phyloP scores from a whole-genome alignment of 257 asterid genomes.

The Capsicum baccatum region DNA sequence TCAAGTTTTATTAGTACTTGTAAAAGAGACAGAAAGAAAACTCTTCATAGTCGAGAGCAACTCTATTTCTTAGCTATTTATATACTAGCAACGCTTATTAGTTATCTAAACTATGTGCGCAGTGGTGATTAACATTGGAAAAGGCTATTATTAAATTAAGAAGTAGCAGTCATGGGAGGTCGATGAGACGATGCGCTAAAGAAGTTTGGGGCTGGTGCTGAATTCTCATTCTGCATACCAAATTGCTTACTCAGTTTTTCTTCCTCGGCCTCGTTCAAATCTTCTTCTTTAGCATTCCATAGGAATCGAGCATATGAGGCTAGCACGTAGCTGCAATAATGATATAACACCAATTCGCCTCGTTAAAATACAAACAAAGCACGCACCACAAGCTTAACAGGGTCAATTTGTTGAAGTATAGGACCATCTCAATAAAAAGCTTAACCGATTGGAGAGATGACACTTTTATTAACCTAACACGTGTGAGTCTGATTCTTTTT shows the following conservation, averaged over 20 bases:
- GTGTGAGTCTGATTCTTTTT: background rate
- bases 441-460: background rate
- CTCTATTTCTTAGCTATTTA: conserved; percentile 5
- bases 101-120: background rate
- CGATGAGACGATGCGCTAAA: conserved; percentile 36
- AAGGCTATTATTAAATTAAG: background rate
- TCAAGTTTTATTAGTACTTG: background rate
- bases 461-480: background rate
- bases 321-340: conserved; percentile 59
- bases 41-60: conserved; percentile 16
- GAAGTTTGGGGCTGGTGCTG: conserved; percentile 35
- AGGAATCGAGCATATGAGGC: conserved; percentile 91
- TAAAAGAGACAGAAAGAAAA: conserved; percentile 9
- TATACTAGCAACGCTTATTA: background rate
- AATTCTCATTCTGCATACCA: conserved; percentile 33
- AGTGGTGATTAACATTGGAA: background rate
- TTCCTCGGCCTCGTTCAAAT: conserved; percentile 34
- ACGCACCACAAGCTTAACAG: background rate
- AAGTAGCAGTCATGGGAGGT: conserved; percentile 65
- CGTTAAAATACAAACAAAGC: background rate
- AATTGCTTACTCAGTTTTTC: conserved; percentile 42
- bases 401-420: background rate
- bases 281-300: conserved; percentile 80
- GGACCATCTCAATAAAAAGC: background rate
- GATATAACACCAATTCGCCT: background rate